Evolutionary conservation across 2,329 filamentous ascomycete species (phyloP).

Genomic region (Phialophora verrucosa): DNA sequence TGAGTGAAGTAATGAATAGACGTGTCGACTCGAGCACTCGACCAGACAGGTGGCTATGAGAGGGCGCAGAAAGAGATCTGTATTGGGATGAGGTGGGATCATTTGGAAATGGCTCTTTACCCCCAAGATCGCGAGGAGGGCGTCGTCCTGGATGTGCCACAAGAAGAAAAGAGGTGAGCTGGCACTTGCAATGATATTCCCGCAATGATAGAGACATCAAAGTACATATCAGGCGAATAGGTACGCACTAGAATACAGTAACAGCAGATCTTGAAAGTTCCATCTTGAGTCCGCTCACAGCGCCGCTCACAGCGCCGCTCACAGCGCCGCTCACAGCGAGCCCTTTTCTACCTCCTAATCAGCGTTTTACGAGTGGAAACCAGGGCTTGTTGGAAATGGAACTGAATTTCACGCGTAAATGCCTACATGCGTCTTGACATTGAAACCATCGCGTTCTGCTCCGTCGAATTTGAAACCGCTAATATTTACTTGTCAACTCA

Average conservation of each 20-base stretch:
- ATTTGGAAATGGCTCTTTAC: background rate
- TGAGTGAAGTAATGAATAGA: conserved; percentile 23
- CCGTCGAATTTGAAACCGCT: too few relatives aligned
- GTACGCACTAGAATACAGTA: conserved; percentile 1
- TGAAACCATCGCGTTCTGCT: too few relatives aligned
- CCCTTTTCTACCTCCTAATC: background rate
- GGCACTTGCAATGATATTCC: background rate
- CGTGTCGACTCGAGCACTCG: conserved; percentile 1
- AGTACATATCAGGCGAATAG: conserved; percentile 1
- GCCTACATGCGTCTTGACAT: too few relatives aligned
- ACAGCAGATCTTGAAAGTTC: background rate
- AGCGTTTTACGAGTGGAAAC: too few relatives aligned
- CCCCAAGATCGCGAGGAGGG: background rate
- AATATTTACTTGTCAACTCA: background rate
- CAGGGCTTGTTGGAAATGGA: too few relatives aligned
- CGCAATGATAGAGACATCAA: background rate
- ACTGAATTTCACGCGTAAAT: too few relatives aligned
- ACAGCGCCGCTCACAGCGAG: background rate
- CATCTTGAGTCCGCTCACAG: background rate
- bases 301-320: too few relatives aligned
- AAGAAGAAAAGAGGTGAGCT: background rate
- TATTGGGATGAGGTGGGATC: background rate
- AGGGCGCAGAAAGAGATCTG: background rate
- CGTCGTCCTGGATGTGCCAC: background rate
- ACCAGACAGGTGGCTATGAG: background rate